Evolutionary conservation across 164 flowering plant genomes (phyloP), one percentile per base, ranked within the genome.

Genomic region (Tetrastigma voinierianum): DNA sequence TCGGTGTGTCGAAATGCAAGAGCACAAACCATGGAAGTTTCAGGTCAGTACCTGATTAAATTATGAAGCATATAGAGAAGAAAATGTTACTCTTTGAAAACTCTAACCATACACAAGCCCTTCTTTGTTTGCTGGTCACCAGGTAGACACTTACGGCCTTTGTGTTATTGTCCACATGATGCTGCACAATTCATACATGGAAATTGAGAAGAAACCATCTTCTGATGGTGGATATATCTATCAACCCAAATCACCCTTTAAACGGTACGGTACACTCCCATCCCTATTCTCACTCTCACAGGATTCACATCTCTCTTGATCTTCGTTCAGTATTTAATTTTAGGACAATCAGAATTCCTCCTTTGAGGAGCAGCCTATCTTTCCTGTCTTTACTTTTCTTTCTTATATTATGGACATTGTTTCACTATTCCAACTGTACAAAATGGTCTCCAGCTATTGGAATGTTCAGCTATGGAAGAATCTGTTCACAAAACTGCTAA

Each of bases 131-230:
- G 18, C 23, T 46, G 60, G 62, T 43, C 44, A 62, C 55, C 86
- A 92, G 97, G 99, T 85, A 13, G 98, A 96, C 72, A 79, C 81
- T 16, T 96, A 91, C 63, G 98, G 97, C 24, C 90, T 96, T 23
- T 93, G 99, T 76, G 97, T 81, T 49, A 66, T 78, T 64, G 93
- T 86, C 67, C 96, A 96, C 68, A 71, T 88, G 90, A 90, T 96
- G 98, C 84, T 96, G 70, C 93, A 90, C 67, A 79, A 80, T 60
- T 46, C 82, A 20, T 89, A 87, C 76, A 84, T 95, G 98, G 80
- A 81, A 66, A 70, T 88, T 47, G 83, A 83, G 71, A 89, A 86
- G 85, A 87, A 76, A 70, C 68, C 64, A 59, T 78, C 87, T 47
- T 57, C 82, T 12, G 87, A 83, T 72, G 96, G 98, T 44, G 68